These are phyloP conservation scores for Blumeria hordei DNA, from an alignment of 2,329 filamentous ascomycete genomes.

Conservation along the genomic window DNA sequence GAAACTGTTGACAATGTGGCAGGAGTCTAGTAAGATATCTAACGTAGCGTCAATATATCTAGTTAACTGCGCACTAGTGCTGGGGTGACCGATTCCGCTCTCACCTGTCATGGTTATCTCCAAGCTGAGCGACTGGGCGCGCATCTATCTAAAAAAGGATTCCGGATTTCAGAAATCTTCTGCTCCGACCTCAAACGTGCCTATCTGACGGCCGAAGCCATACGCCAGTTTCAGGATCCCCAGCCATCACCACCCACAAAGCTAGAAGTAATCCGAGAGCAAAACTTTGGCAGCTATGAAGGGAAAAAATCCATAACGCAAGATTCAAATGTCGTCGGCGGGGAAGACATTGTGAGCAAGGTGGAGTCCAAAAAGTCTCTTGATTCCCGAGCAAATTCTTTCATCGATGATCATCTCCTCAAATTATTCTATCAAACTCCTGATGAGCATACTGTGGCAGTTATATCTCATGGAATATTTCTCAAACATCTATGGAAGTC, in stretches of 20 bases:
- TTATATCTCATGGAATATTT: constrained; percentile 70
- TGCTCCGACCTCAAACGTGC: constrained; percentile 59
- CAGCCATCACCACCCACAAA: constrained; percentile 5
- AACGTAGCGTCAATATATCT: constrained; percentile 1
- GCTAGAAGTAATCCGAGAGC: constrained; percentile 34
- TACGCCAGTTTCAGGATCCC: constrained; percentile 29
- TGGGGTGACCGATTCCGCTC: constrained; percentile 52
- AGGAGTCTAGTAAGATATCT: constrained; percentile 36
- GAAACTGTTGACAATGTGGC: constrained; percentile 82
- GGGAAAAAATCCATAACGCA: constrained; percentile 29
- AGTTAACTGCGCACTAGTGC: constrained; percentile 26
- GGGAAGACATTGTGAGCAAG: constrained; percentile 18
- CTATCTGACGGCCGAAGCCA: constrained; percentile 40
- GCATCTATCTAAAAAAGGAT: constrained; percentile 36
- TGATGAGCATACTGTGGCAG: constrained; percentile 24
- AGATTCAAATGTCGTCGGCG: constrained; percentile 11
- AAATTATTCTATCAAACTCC: constrained; percentile 21
- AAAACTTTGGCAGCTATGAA: constrained; percentile 50
- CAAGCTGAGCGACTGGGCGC: constrained; percentile 50
- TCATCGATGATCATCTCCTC: constrained; percentile 38
- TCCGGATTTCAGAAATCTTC: constrained; percentile 45
- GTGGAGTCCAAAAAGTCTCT: constrained; percentile 44
- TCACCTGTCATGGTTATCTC: constrained; percentile 61
- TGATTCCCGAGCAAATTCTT: constrained; percentile 34
- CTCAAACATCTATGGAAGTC: constrained; percentile 43